Conservation (phyloP, 352 stramenopile species). For the Phytophthora hybrid region DNA sequence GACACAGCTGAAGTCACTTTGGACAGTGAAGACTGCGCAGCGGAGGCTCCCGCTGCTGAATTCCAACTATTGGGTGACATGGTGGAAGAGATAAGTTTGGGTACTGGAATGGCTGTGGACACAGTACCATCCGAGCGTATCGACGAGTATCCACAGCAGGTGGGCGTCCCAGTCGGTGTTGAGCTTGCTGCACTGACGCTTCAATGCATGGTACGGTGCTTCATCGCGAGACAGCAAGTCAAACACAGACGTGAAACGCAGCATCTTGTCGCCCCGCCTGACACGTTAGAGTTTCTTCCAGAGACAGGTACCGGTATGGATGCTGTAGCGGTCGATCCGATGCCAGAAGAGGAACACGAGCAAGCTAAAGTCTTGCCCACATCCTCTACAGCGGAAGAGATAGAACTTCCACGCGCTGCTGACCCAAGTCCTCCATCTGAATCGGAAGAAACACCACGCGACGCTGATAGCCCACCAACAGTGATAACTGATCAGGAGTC, state of each 20-base stretch:
- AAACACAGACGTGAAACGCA: constrained; percentile 35
- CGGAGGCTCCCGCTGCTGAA: background rate
- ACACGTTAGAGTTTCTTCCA: background rate
- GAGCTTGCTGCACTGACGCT: constrained; percentile 44
- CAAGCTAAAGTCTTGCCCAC: background rate
- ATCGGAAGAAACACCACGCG: background rate
- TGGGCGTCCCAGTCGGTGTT: background rate
- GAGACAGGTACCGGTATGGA: background rate
- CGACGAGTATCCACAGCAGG: background rate
- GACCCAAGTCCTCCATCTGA: background rate
- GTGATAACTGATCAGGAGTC: background rate
- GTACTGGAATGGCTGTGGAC: background rate
- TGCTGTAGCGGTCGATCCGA: background rate
- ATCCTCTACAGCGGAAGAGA: background rate
- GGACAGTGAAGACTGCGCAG: background rate
- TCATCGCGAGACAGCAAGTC: constrained; percentile 40
- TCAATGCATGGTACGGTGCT: constrained; percentile 52
- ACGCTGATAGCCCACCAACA: background rate
- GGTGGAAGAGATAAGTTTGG: background rate
- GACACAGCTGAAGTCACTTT: background rate
- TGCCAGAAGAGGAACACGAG: background rate
- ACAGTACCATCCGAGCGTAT: background rate
- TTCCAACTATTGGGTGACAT: background rate
- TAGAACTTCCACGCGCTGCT: background rate
- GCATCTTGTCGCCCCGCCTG: background rate